Percentiles rank a stretch among this genome's conserved stretches.
These are phyloP conservation scores for Amaranthus tricolor DNA, from an alignment of 179 eudicot genomes.

Conservation along the genomic window DNA sequence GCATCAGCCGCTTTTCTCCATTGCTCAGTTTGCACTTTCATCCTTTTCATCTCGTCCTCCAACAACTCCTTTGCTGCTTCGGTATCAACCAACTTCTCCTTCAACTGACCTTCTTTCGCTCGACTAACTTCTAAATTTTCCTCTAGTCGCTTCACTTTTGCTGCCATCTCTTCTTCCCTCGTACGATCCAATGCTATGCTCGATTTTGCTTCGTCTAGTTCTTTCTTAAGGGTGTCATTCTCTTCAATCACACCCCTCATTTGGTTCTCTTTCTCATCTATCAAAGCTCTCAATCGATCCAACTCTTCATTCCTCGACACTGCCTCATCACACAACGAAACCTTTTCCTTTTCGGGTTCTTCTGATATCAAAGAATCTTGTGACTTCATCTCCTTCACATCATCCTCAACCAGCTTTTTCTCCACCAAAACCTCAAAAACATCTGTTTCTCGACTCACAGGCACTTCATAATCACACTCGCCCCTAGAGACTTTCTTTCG, in stretches of 20 bases:
- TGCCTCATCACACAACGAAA: conserved; percentile 35
- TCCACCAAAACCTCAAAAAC: conserved; percentile 82
- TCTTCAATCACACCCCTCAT: conserved; percentile 32
- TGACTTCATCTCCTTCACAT: conserved; percentile 16
- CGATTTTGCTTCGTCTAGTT: conserved; percentile 46
- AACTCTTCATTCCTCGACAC: conserved; percentile 43
- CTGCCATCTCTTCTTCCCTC: conserved; percentile 44
- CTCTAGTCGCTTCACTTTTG: conserved; percentile 33
- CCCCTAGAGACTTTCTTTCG: conserved; percentile 16
- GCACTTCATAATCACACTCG: conserved; percentile 29
- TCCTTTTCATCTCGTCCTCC: conserved; percentile 77
- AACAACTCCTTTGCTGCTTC: conserved; percentile 52
- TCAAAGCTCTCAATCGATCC: conserved; percentile 31
- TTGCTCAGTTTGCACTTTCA: conserved; percentile 90
- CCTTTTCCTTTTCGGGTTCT: conserved; percentile 14
- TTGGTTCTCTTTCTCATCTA: conserved; percentile 60
- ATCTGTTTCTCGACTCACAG: conserved; percentile 55
- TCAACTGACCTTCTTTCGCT: conserved; percentile 30
- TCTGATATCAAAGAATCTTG: no score
- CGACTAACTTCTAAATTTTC: conserved; percentile 48
- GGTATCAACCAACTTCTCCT: conserved; percentile 39
- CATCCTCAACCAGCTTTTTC: conserved; percentile 31
- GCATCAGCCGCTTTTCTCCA: conserved; percentile 99
- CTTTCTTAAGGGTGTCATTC: conserved; percentile 48
- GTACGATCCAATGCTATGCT: conserved; percentile 32